Evolutionary conservation across 495 filamentous ascomycete genomes (phyloP), one percentile per base, ranked within the genome.

Genomic region (Cetradonia linearis): DNA sequence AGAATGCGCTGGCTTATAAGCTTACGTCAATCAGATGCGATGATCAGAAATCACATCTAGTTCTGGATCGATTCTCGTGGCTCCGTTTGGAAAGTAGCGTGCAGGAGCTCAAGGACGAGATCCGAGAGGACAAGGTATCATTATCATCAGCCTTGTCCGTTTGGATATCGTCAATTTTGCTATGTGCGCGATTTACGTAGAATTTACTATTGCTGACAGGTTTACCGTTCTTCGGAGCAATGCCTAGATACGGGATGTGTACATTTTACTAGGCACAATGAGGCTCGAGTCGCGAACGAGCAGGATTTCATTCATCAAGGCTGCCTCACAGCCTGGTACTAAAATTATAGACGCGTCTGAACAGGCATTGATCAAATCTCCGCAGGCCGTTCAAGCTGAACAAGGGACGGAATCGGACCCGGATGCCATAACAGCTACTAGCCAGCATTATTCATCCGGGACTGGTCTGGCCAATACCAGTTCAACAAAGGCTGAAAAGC

Each of bases 1-100:
- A 65, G 30, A 28, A 18, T n/a, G 13, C 59, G 6, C 44, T 65
- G 31, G 55, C 59, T 23, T 65, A 62, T 28, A 14, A 59, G 33
- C 59, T 65, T 46, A 65, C 55, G 20, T 62, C 30, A 2, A 23
- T 58, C 13, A 40, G 27, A 5, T n/a, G 42, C 40, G 23, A 20
- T 25, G 33, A n/a, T 42, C 14, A 31, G 10, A 5, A 40, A 11
- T 28, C 27, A 7, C 33, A 40, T 16, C 20, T 56, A 8, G 55
- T 62, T 10, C 7, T 65, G 8, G 55, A 65, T 50, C 28, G 50
- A 31, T 62, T 48, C 14, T 25, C 25, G 3, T 65, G 59, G 55
- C 54, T 65, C 1, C 44, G 48, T 28, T 16, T 56, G 5, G 55
- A 58, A 28, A 7, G 18, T 16, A 18, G 36, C 13, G 42, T 62